These are phyloP conservation scores for Suillus placidus DNA, from an alignment of 768 basidiomycete species.

Conservation along the genomic window DNA sequence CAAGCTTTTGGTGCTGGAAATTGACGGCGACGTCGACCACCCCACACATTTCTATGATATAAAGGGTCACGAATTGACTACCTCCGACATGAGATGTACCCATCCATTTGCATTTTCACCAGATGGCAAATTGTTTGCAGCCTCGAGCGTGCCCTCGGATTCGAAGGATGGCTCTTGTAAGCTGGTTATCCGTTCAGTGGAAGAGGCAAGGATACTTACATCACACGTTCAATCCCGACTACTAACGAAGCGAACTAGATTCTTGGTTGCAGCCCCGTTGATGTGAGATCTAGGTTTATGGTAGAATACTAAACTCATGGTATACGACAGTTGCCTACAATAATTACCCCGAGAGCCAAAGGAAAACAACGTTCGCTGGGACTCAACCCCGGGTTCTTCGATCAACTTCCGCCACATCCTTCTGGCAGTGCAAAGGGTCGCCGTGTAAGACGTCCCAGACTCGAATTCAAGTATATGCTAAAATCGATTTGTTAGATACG, in stretches of 20 bases:
- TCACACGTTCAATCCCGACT: not conserved
- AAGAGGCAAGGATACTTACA: not conserved
- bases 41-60: constrained; percentile 1
- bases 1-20: not conserved
- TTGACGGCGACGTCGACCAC: not conserved
- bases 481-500: not conserved
- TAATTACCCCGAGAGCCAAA: not conserved
- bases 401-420: not conserved
- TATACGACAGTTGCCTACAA: not conserved
- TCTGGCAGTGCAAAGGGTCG: too few relatives aligned
- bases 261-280: not conserved
- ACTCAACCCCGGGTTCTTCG: not conserved
- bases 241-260: not conserved
- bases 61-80: not conserved
- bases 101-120: constrained; percentile 8
- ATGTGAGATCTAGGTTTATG: not conserved
- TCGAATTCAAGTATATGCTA: not conserved
- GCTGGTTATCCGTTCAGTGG: not conserved
- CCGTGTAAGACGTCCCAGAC: not conserved
- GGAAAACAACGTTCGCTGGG: not conserved
- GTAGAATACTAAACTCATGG: not conserved
- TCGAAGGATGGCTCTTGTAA: not conserved
- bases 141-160: not conserved
- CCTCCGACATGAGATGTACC: not conserved
- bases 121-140: not conserved